A percentile compares a stretch with the other conserved stretches of the same genome.
phyloP scores from a whole-genome alignment of 1,139 yeast species.

The Kazachstania sp. region DNA sequence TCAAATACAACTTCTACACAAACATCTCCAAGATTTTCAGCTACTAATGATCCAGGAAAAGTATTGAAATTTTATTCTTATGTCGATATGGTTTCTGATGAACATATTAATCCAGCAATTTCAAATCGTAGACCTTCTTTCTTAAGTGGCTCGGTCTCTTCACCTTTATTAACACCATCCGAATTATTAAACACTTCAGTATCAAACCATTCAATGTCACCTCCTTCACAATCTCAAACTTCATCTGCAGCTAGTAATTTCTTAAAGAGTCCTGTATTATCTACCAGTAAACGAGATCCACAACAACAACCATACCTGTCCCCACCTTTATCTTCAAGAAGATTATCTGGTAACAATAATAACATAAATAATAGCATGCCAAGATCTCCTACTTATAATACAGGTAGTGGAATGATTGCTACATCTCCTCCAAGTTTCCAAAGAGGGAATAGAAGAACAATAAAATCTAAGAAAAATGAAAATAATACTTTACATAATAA shows the following conservation, averaged over 20 bases:
- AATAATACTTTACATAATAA: not conserved
- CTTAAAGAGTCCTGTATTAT: slow-evolving; percentile 5
- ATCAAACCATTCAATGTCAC: slow-evolving; percentile 10
- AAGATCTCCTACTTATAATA: slow-evolving; percentile 13
- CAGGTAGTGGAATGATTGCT: not conserved
- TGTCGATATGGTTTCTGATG: slow-evolving; percentile 67
- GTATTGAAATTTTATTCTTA: slow-evolving; percentile 60
- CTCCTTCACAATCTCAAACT: slow-evolving; percentile 3
- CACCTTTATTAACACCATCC: slow-evolving; percentile 23
- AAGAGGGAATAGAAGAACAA: not conserved
- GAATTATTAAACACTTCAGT: slow-evolving; percentile 4
- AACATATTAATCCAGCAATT: slow-evolving; percentile 36
- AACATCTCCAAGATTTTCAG: not conserved
- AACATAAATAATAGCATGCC: slow-evolving; percentile 8
- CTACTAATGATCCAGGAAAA: slow-evolving; percentile 4
- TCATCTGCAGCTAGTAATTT: not conserved
- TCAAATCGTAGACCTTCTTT: slow-evolving; percentile 49
- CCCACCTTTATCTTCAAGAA: slow-evolving; percentile 12
- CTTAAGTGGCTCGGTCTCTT: slow-evolving; percentile 26
- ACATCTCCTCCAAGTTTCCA: not conserved
- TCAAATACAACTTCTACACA: not conserved
- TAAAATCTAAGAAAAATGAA: slow-evolving; percentile 2
- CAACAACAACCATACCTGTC: slow-evolving; percentile 13
- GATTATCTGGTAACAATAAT: slow-evolving; percentile 6
- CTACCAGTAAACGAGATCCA: slow-evolving; percentile 7